Percentiles rank a stretch among this genome's conserved stretches.
Conservation (phyloP, 164 flowering plant genomes). For the Akebia trifoliata region DNA sequence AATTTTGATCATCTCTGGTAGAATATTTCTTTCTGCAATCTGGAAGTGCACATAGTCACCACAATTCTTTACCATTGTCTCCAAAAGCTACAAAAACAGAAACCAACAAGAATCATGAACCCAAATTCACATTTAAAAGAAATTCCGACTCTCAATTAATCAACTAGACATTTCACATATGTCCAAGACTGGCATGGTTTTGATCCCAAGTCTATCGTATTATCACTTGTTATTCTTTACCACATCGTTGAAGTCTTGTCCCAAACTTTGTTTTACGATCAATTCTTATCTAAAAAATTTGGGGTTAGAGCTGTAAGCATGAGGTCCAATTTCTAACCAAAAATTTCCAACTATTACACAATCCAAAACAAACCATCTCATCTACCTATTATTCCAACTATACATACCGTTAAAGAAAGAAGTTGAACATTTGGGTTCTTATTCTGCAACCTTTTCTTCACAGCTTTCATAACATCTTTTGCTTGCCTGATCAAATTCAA, state of each 20-base stretch:
- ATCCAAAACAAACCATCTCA: too few relatives aligned
- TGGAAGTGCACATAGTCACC: conserved; percentile 68
- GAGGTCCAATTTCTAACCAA: too few relatives aligned
- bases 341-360: too few relatives aligned
- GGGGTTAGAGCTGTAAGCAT: too few relatives aligned
- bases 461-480: conserved; percentile 81
- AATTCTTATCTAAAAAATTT: too few relatives aligned
- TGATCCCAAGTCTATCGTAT: too few relatives aligned
- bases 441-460: conserved; percentile 83
- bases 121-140: not conserved
- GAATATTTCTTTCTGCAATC: conserved; percentile 55
- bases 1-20: conserved; percentile 75
- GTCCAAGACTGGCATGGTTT: too few relatives aligned
- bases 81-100: conserved; percentile 51
- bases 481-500: conserved; percentile 57
- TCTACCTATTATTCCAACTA: too few relatives aligned
- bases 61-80: conserved; percentile 82
- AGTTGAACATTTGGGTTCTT: conserved; percentile 78
- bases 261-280: too few relatives aligned
- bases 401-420: conserved; percentile 82
- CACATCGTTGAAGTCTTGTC: too few relatives aligned
- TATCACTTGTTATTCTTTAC: too few relatives aligned
- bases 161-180: too few relatives aligned
- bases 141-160: not conserved
- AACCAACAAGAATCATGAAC: not conserved